Evolutionary conservation across 768 basidiomycete species (phyloP), one percentile per base, ranked within the genome.

Genomic region (Naganishia vaughanmartiniae): DNA sequence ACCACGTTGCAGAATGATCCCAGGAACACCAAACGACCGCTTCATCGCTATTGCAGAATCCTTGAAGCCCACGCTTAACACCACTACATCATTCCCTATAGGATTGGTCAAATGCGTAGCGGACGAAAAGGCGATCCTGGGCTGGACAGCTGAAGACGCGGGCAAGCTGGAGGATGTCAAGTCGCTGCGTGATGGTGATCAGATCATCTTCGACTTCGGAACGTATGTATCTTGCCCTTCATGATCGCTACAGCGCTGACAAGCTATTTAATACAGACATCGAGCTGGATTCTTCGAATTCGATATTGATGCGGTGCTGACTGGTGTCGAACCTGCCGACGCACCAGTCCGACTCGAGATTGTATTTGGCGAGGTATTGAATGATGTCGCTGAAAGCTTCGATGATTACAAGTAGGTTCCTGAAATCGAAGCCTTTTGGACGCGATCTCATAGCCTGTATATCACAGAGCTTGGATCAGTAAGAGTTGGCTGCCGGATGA

Each of bases 321-420:
- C 39, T 4, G 71, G 65, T 1, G 45, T 66, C 1, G 67, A 74
- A 51, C 73, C 73, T 0, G 56, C 58, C 19, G 65, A 70, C 57
- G 54, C 54, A 36, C 68, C 68, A 28, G 54, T 42, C 31, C 60
- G 73, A 10, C 63, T 74, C 9, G 36, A 65, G 39, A 39, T 74
- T 21, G 48, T 70, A 0, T 76, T 72, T 53, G 76, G 76, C 12
- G 76, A 77, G 67, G 71, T 77, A 51, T 54, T 77, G 30, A 76
- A 70, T 65, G 76, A 77, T 42, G 72, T 77, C 6, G 76, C 75
- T 4, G 76, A 77, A 66, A 48, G 46, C 19, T 77, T 77, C n/a
- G 76, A 77, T n/a, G 66, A 71, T 11, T 77, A 77, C 71, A 73
- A 72, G 70, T 74, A 45, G 5, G 73, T 68, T 1, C n/a, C 14